Conservation (phyloP, 768 basidiomycete genomes). For the Collybia sp. region DNA sequence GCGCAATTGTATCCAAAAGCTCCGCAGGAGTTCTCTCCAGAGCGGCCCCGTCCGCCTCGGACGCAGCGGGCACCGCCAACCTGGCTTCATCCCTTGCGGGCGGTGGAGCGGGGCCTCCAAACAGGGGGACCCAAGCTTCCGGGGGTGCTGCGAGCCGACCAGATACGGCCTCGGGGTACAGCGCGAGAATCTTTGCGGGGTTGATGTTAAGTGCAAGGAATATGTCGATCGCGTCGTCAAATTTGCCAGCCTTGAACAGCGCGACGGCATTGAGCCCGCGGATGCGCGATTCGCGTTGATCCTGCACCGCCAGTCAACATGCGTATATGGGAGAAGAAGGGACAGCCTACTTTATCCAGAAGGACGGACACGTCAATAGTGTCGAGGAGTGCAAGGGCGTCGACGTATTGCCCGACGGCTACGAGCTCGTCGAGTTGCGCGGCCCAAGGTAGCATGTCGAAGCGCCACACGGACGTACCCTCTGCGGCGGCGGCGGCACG, state of each 20-base stretch:
- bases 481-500: conserved; percentile 57
- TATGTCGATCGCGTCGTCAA: conserved; percentile 76
- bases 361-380: conserved; percentile 55
- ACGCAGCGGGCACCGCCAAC: too few relatives aligned
- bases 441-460: conserved; percentile 69
- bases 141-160: conserved; percentile 70
- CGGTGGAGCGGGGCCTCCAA: conserved; percentile 61
- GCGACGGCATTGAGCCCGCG: conserved; percentile 76
- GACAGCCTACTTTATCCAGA: conserved; percentile 54
- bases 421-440: conserved; percentile 86
- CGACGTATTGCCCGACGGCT: conserved; percentile 56
- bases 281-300: conserved; percentile 51
- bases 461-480: conserved; percentile 76
- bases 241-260: conserved; percentile 65
- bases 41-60: too few relatives aligned
- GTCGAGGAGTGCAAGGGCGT: conserved; percentile 78
- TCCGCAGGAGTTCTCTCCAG: conserved; percentile 23
- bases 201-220: conserved; percentile 88
- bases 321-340: not conserved
- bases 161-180: conserved; percentile 79
- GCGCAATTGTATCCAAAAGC: conserved; percentile 25
- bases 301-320: conserved; percentile 29
- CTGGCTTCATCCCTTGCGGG: too few relatives aligned
- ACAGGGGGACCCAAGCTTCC: conserved; percentile 75
- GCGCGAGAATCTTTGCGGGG: conserved; percentile 88